Evolutionary conservation across 1,139 yeast species (phyloP).

Genomic region (Suhomyces ambrosiae): DNA sequence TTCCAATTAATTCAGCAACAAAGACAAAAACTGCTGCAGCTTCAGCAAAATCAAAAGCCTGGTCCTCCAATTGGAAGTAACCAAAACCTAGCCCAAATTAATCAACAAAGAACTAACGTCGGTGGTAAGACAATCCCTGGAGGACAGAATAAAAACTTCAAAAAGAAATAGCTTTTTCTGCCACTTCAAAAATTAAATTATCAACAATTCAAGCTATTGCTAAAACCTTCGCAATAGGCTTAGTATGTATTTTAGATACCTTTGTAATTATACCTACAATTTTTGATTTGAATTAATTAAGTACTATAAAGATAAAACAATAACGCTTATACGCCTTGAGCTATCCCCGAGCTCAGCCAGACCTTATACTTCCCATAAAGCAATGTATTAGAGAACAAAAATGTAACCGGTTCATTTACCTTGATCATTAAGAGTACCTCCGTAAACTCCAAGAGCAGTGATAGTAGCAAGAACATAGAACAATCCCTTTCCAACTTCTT

Average conservation of each 20-base stretch:
- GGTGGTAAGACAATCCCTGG: slow-evolving; percentile 20
- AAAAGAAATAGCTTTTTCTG: slow-evolving; percentile 18
- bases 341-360: not conserved
- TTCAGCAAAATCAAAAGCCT: slow-evolving; percentile 16
- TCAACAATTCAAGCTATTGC: not conserved
- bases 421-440: slow-evolving; percentile 18
- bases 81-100: slow-evolving; percentile 13
- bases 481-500: slow-evolving; percentile 40
- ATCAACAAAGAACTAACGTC: slow-evolving; percentile 16
- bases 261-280: slow-evolving; percentile 4
- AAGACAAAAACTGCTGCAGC: slow-evolving; percentile 26
- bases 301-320: slow-evolving; percentile 2
- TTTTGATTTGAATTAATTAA: slow-evolving; percentile 1
- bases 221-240: too few species aligned
- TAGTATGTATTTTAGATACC: slow-evolving; percentile 4
- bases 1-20: slow-evolving; percentile 44
- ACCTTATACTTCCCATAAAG: not conserved
- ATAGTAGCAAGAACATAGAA: slow-evolving; percentile 39
- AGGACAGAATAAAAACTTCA: slow-evolving; percentile 14
- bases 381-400: not conserved
- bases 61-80: slow-evolving; percentile 17
- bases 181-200: too few species aligned
- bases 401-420: not conserved
- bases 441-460: slow-evolving; percentile 44
- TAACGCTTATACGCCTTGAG: not conserved